phyloP scores from a whole-genome alignment of 2,329 filamentous ascomycete species.

The Fusarium proliferatum region DNA sequence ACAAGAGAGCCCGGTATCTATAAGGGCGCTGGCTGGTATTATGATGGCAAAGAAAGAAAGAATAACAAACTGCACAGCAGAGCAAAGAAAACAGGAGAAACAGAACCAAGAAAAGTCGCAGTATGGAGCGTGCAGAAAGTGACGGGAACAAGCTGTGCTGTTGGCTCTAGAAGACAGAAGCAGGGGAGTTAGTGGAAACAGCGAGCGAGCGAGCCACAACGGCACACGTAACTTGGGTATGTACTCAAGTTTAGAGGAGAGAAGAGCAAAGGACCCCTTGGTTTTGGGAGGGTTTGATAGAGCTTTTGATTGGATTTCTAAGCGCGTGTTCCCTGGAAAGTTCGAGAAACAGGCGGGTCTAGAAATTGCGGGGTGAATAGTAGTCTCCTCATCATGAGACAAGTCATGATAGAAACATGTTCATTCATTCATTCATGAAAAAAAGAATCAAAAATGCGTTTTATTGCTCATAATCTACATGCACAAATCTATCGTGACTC shows the following conservation, averaged over 20 bases:
- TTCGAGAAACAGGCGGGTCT: conserved; percentile 40
- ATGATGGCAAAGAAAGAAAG: neutral
- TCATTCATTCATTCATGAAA: neutral
- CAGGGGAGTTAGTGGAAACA: neutral
- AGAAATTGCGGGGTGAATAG: conserved; percentile 26
- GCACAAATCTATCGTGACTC: neutral
- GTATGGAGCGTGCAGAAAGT: neutral
- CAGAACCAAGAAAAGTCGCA: neutral
- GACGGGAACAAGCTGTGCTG: neutral
- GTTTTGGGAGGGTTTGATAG: neutral
- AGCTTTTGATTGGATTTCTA: conserved; percentile 46
- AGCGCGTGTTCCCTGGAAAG: conserved; percentile 42
- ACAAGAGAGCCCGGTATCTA: neutral
- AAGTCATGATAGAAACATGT: conserved; percentile 17
- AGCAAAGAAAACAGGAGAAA: neutral
- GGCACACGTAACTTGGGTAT: neutral
- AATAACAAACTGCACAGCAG: neutral
- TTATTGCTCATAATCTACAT: neutral
- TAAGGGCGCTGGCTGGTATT: neutral
- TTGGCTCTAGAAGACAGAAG: neutral
- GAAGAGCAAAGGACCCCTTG: conserved; percentile 14
- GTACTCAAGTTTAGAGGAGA: neutral
- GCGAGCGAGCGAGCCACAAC: conserved; percentile 1
- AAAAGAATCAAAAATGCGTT: neutral
- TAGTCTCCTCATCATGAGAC: conserved; percentile 17